Conservation (phyloP, 768 basidiomycete genomes). For the Mycena metata region DNA sequence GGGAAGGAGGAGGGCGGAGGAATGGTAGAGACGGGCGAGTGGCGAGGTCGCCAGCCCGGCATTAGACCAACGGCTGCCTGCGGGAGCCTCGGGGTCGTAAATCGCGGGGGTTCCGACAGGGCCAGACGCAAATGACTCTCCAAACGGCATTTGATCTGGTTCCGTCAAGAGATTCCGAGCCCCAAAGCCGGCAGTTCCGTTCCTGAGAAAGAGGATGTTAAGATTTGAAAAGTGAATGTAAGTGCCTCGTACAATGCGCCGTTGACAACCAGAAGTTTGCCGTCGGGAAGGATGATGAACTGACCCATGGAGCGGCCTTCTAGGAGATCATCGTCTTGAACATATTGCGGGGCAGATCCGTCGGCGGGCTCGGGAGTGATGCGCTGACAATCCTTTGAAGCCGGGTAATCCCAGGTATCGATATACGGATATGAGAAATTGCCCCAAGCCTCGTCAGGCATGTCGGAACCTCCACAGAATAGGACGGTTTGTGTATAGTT, state of each 20-base stretch:
- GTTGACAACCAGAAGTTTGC: conserved; percentile 85
- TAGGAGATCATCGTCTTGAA: conserved; percentile 81
- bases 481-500: conserved; percentile 87
- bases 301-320: conserved; percentile 93
- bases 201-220: conserved; percentile 41
- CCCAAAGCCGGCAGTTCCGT: conserved; percentile 80
- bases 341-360: conserved; percentile 70
- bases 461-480: conserved; percentile 88
- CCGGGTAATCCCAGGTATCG: conserved; percentile 80
- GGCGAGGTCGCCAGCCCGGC: conserved; percentile 69
- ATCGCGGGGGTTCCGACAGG: conserved; percentile 86
- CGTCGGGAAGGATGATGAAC: conserved; percentile 86
- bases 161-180: conserved; percentile 50
- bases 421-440: conserved; percentile 80
- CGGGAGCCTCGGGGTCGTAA: conserved; percentile 81
- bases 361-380: conserved; percentile 89
- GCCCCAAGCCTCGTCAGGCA: conserved; percentile 80
- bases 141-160: conserved; percentile 70
- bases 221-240: too few species aligned
- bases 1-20: conserved; percentile 87
- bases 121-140: conserved; percentile 81
- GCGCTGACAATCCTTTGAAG: conserved; percentile 81
- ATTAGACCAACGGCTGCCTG: conserved; percentile 83
- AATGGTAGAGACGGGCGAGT: conserved; percentile 92
- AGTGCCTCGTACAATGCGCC: conserved; percentile 60